phyloP scores from a whole-genome alignment of 2,329 filamentous ascomycete genomes.

The Bipolaris sorokiniana region DNA sequence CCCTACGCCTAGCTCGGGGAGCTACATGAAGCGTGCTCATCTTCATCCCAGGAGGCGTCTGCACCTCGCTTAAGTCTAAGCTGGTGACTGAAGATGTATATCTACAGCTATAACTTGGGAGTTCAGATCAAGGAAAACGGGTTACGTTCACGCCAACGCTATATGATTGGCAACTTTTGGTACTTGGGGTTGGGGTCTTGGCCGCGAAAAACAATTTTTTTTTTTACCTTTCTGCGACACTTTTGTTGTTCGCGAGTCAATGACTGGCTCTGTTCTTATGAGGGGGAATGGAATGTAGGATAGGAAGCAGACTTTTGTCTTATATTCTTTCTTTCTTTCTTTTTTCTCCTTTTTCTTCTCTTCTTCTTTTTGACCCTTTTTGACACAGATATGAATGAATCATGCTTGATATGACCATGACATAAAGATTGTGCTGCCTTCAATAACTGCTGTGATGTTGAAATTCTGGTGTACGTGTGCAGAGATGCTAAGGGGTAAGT shows the following conservation, averaged over 20 bases:
- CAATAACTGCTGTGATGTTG: background rate
- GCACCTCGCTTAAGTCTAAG: constrained; percentile 10
- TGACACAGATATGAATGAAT: too few relatives aligned
- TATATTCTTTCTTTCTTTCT: background rate
- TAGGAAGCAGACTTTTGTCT: background rate
- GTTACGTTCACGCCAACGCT: too few relatives aligned
- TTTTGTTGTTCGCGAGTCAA: constrained; percentile 13
- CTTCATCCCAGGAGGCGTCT: constrained; percentile 1
- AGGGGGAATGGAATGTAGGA: background rate
- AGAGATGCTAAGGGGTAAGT: background rate
- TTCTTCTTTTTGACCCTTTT: too few relatives aligned
- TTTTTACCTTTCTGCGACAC: constrained; percentile 19
- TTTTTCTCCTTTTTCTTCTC: background rate
- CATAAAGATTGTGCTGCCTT: background rate
- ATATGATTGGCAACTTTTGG: too few relatives aligned
- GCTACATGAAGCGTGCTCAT: constrained; percentile 20
- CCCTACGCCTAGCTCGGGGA: constrained; percentile 11
- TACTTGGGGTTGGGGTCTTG: background rate
- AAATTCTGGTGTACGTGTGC: background rate
- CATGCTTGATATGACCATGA: constrained; percentile 4
- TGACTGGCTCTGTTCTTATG: constrained; percentile 17
- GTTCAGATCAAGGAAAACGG: background rate
- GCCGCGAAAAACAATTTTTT: background rate
- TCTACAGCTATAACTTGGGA: background rate
- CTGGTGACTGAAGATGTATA: background rate